Percentiles rank a stretch among this genome's conserved stretches.
Conservation (phyloP, 2,329 filamentous ascomycete species). For the Phaeosphaeria sp. region DNA sequence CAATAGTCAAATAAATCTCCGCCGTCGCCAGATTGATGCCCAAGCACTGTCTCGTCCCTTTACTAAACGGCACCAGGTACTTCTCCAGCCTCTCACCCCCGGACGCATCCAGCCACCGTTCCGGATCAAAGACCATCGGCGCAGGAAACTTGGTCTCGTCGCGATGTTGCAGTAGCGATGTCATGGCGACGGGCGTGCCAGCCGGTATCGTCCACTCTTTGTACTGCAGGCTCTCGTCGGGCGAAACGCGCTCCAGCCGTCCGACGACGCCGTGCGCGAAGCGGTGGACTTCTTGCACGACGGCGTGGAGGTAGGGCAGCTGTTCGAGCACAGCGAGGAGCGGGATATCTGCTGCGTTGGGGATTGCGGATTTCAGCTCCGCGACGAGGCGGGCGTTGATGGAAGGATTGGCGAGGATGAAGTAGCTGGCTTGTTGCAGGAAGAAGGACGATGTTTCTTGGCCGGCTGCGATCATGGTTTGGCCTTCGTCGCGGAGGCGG, state of each 20-base stretch:
- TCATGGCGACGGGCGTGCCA: constrained; percentile 20
- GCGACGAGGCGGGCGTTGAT: not conserved
- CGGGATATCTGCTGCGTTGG: not conserved
- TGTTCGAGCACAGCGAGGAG: not conserved
- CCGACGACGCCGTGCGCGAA: not conserved
- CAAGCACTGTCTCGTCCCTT: not conserved
- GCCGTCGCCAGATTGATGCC: constrained; percentile 1
- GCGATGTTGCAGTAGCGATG: constrained; percentile 4
- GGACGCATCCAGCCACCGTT: constrained; percentile 8
- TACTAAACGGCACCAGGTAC: not conserved
- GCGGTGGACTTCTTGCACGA: not conserved
- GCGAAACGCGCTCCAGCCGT: not conserved
- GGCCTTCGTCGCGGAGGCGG: not conserved
- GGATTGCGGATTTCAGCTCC: not conserved
- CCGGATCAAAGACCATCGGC: constrained; percentile 5
- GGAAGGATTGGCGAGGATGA: not conserved
- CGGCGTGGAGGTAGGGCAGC: not conserved
- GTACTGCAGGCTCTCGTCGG: constrained; percentile 1
- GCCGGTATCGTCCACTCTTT: constrained; percentile 13
- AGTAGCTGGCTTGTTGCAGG: not conserved
- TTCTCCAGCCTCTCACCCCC: not conserved
- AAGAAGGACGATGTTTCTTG: not conserved
- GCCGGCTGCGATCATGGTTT: not conserved
- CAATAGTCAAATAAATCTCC: not conserved
- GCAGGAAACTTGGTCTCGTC: constrained; percentile 7